These are phyloP conservation scores for Diaporthe vexans DNA, from an alignment of 2,329 filamentous ascomycete species.

Conservation along the genomic window DNA sequence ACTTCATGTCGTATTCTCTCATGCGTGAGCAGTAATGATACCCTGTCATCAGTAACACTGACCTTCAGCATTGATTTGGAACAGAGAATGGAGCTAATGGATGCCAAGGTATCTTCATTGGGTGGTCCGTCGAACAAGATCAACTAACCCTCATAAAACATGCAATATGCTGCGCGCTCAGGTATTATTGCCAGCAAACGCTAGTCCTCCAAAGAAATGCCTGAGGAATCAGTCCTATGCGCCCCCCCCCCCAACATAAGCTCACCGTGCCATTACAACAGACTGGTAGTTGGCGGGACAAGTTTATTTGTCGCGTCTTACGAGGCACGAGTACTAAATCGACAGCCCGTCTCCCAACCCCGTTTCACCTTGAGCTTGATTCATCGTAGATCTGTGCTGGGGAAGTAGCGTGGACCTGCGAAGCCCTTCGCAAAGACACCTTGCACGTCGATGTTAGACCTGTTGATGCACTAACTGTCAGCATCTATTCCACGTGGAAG, in stretches of 20 bases:
- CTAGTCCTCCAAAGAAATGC: conserved; percentile 1
- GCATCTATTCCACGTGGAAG: neutral
- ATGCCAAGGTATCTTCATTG: neutral
- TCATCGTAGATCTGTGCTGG: conserved; percentile 74
- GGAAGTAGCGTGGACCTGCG: conserved; percentile 88
- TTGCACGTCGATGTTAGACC: conserved; percentile 81
- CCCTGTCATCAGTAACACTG: neutral
- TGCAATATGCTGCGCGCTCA: conserved; percentile 12
- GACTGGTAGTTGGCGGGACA: neutral
- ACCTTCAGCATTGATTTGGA: too few species aligned
- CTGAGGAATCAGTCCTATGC: neutral
- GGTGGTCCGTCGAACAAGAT: neutral
- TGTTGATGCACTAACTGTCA: conserved; percentile 59
- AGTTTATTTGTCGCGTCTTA: neutral
- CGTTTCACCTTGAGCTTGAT: neutral
- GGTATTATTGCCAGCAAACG: conserved; percentile 2
- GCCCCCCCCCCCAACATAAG: neutral
- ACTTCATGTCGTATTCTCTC: neutral
- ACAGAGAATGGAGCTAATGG: neutral
- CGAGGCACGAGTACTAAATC: neutral
- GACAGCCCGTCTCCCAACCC: neutral
- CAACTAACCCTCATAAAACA: neutral
- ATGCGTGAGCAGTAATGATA: neutral
- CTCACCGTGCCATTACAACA: neutral
- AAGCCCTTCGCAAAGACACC: conserved; percentile 87